Conservation (phyloP, 495 filamentous ascomycete species). For the Xylaria palmicola region DNA sequence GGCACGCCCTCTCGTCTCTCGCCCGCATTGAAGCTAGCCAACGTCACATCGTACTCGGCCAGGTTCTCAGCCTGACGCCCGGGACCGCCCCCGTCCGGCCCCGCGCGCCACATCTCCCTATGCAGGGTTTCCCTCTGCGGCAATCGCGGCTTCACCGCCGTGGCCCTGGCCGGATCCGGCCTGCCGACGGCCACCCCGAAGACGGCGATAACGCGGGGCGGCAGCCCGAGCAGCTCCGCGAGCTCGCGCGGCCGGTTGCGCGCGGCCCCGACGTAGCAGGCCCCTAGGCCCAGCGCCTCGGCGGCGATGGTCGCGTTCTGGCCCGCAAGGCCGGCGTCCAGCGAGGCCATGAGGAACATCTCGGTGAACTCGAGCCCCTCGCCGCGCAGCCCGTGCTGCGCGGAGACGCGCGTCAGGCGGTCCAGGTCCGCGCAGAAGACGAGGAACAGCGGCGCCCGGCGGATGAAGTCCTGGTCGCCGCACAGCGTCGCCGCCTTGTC, state of each 20-base stretch:
- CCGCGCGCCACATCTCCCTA: constrained; percentile 16
- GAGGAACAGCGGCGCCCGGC: constrained; percentile 55
- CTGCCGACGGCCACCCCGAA: constrained; percentile 22
- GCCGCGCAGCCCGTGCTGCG: constrained; percentile 40
- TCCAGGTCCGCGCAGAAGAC: constrained; percentile 62
- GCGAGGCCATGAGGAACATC: constrained; percentile 31
- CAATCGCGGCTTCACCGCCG: constrained; percentile 22
- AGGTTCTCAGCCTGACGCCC: constrained; percentile 12
- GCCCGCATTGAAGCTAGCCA: constrained; percentile 22
- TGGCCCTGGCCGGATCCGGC: constrained; percentile 14
- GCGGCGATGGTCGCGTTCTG: constrained; percentile 25
- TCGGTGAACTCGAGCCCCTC: constrained; percentile 41
- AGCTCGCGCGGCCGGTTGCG: constrained; percentile 23
- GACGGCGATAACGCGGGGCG: constrained; percentile 21
- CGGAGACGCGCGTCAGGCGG: constrained; percentile 47
- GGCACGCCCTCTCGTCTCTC: constrained; percentile 22
- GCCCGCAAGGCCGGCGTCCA: constrained; percentile 21
- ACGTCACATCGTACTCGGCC: constrained; percentile 19
- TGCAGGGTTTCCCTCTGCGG: constrained; percentile 24
- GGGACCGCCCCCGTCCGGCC: neutral
- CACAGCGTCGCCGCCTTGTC: constrained; percentile 50
- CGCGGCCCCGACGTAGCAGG: constrained; percentile 23
- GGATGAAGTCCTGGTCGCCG: constrained; percentile 53
- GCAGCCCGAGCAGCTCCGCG: constrained; percentile 16
- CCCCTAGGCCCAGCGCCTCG: constrained; percentile 21